These are phyloP conservation scores for Amborella trichopoda DNA, from an alignment of 164 flowering plant species.

Conservation along the genomic window DNA sequence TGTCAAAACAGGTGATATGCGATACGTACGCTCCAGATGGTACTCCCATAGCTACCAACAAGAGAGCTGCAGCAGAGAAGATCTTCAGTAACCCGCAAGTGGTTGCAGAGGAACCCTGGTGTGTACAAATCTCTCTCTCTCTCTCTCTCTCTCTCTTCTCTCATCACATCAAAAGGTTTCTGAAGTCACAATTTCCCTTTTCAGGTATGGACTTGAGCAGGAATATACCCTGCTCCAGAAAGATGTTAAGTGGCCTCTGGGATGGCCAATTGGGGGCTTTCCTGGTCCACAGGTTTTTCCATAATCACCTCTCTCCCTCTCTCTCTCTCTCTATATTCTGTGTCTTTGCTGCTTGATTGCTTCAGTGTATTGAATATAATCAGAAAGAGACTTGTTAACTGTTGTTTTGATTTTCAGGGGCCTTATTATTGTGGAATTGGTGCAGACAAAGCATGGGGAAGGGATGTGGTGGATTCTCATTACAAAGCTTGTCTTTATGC, in stretches of 20 bases:
- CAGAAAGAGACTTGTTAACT: too few relatives aligned
- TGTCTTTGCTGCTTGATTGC: too few relatives aligned
- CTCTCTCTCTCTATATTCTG: too few relatives aligned
- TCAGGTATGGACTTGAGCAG: conserved; percentile 3
- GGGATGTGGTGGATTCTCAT: conserved; percentile 2
- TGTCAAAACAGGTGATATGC: conserved; percentile 3
- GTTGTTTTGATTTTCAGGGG: too few relatives aligned
- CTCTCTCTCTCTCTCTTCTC: too few relatives aligned
- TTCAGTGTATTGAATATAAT: too few relatives aligned
- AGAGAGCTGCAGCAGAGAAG: background rate
- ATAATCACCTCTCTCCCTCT: too few relatives aligned
- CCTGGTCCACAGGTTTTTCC: conserved; percentile 4
- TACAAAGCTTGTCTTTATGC: conserved; percentile 3
- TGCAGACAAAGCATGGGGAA: conserved; percentile 1
- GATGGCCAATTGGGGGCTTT: conserved; percentile 2
- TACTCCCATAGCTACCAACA: background rate
- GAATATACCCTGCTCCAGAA: conserved; percentile 1
- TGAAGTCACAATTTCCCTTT: too few relatives aligned
- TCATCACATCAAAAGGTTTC: too few relatives aligned
- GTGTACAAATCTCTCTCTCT: too few relatives aligned
- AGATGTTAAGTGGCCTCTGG: conserved; percentile 6
- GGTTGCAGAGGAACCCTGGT: conserved; percentile 1
- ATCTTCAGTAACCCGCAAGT: conserved; percentile 1
- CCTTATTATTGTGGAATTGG: conserved; percentile 2
- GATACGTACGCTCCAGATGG: conserved; percentile 4